Evolutionary conservation across 805 yeast species (phyloP).

Genomic region (Hermanozyma aechmeae): DNA sequence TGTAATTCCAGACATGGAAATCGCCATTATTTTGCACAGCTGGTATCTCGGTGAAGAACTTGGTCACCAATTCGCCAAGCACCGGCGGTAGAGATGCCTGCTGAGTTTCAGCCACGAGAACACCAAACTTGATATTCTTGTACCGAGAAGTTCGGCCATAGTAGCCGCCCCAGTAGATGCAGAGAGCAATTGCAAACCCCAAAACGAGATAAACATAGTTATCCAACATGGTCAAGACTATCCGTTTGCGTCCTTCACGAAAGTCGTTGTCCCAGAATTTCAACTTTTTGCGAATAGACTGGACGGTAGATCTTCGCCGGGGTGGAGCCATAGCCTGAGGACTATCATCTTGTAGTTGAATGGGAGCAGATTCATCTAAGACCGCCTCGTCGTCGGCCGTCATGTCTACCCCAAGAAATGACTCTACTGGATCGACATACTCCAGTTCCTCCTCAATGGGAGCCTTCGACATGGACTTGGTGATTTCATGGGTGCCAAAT

Average conservation of each 20-base stretch:
- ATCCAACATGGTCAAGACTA: slow-evolving; percentile 11
- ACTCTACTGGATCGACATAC: too few relatives aligned
- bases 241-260: slow-evolving; percentile 13
- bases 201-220: slow-evolving; percentile 15
- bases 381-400: too few relatives aligned
- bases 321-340: too few relatives aligned
- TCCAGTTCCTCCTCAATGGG: too few relatives aligned
- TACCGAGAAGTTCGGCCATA: slow-evolving; percentile 12
- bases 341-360: too few relatives aligned
- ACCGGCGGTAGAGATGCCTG: slow-evolving; percentile 14
- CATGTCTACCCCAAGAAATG: too few relatives aligned
- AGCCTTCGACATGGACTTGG: too few relatives aligned
- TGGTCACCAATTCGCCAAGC: slow-evolving; percentile 13
- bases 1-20: slow-evolving; percentile 14
- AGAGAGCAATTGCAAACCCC: slow-evolving; percentile 16
- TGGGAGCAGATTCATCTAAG: too few relatives aligned
- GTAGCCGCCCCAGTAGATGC: slow-evolving; percentile 26
- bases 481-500: too few relatives aligned
- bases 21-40: slow-evolving; percentile 13
- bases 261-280: slow-evolving; percentile 23
- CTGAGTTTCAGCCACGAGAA: slow-evolving; percentile 17
- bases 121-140: slow-evolving; percentile 15
- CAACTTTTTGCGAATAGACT: too few relatives aligned
- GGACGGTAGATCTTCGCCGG: too few relatives aligned
- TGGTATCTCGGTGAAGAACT: slow-evolving; percentile 13